phyloP scores from a whole-genome alignment of 2,329 filamentous ascomycete genomes.

The Thelonectria olida region DNA sequence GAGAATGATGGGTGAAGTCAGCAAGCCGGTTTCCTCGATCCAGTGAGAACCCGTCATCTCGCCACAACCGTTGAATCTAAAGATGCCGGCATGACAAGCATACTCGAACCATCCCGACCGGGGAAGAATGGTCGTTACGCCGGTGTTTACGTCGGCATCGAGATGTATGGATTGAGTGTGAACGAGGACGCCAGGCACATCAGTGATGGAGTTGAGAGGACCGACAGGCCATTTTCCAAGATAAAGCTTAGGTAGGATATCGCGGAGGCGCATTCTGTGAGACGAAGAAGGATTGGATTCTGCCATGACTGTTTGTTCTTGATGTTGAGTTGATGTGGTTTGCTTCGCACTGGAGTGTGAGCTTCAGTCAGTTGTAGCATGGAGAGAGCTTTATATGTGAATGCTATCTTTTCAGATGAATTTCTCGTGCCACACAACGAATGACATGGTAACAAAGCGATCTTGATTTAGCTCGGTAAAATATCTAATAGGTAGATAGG shows the following conservation, averaged over 20 bases:
- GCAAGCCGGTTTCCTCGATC: constrained; percentile 68
- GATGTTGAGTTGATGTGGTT: background rate
- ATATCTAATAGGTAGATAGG: too few species aligned
- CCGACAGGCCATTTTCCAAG: constrained; percentile 56
- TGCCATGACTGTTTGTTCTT: background rate
- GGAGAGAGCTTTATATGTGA: background rate
- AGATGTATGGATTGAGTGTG: constrained; percentile 54
- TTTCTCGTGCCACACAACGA: too few species aligned
- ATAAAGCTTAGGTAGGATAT: constrained; percentile 54
- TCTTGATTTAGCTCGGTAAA: too few species aligned
- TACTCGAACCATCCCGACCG: constrained; percentile 54
- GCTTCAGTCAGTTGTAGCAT: background rate
- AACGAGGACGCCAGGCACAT: constrained; percentile 58
- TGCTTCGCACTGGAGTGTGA: background rate
- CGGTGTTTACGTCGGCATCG: constrained; percentile 54
- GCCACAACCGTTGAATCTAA: constrained; percentile 71
- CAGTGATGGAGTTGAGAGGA: constrained; percentile 59
- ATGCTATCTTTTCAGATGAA: background rate
- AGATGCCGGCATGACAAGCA: constrained; percentile 59
- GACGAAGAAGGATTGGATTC: background rate
- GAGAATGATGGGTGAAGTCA: constrained; percentile 67
- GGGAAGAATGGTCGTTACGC: constrained; percentile 59
- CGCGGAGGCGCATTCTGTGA: constrained; percentile 45
- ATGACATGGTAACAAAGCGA: too few species aligned
- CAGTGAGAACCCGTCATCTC: constrained; percentile 70